phyloP scores from a whole-genome alignment of 176 grass and related monocot species.

The Oryza meyeriana region DNA sequence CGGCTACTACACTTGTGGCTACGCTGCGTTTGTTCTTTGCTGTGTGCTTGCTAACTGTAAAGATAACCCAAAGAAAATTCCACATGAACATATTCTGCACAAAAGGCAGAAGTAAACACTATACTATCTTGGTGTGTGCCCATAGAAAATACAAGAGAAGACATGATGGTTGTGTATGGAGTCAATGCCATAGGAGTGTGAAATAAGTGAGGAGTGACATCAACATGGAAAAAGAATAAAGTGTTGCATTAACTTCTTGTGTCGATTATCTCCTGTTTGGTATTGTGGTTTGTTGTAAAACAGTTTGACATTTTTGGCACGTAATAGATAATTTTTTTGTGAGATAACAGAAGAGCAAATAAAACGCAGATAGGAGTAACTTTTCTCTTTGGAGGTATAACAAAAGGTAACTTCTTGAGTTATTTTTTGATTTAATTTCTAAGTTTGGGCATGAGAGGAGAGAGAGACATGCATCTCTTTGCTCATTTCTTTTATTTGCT shows the following conservation, averaged over 20 bases:
- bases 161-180: not conserved
- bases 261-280: not conserved
- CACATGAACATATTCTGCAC: not conserved
- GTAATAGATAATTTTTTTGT: too few relatives aligned
- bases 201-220: not conserved
- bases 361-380: too few relatives aligned
- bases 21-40: not conserved
- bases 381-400: not conserved
- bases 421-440: not conserved
- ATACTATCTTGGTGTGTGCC: not conserved
- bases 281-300: not conserved
- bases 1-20: slow-evolving; percentile 11
- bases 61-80: not conserved
- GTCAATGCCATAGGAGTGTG: not conserved
- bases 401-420: not conserved
- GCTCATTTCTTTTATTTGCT: not conserved
- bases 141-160: not conserved
- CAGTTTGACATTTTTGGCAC: not conserved
- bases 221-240: not conserved
- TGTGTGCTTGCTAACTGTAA: slow-evolving; percentile 38
- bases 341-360: too few relatives aligned
- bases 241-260: not conserved
- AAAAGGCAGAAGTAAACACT: not conserved
- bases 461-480: not conserved
- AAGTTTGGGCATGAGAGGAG: not conserved